Conservation (phyloP, 257 asterid genomes). For the Asclepias syriaca region DNA sequence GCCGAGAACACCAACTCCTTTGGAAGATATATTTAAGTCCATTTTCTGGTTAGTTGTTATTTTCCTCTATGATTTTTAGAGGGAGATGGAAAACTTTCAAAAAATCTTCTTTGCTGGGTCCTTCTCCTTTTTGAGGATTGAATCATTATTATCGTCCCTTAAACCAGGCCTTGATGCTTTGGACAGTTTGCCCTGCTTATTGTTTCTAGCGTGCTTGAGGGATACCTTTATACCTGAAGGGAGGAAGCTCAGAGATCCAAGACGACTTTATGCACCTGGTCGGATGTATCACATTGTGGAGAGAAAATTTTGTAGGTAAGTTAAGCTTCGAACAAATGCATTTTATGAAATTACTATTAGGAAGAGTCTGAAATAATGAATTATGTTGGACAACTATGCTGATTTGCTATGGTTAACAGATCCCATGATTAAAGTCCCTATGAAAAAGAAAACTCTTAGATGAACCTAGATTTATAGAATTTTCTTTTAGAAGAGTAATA, state of each 20-base stretch:
- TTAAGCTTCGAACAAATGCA: not conserved
- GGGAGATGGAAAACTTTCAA: conserved; percentile 12
- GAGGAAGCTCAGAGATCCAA: conserved; percentile 87
- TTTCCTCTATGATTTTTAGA: conserved; percentile 7
- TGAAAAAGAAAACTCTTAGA: not conserved
- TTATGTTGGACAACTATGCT: not conserved
- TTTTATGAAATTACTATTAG: not conserved
- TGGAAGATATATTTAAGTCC: conserved; percentile 89
- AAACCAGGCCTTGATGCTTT: conserved; percentile 58
- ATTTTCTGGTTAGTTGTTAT: conserved; percentile 70
- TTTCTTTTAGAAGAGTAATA: not conserved
- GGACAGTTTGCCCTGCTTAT: conserved; percentile 95
- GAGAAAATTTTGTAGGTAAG: conserved; percentile 87
- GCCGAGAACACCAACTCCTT: conserved; percentile 91
- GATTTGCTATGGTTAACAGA: not conserved
- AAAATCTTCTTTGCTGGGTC: not conserved
- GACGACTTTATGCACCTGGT: conserved; percentile 92
- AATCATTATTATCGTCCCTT: conserved; percentile 26
- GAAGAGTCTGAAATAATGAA: not conserved
- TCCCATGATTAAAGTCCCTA: not conserved
- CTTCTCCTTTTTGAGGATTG: conserved; percentile 27
- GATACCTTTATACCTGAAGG: conserved; percentile 95
- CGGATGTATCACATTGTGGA: conserved; percentile 93
- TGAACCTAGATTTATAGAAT: not conserved
- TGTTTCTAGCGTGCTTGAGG: conserved; percentile 82